Evolutionary conservation across 805 yeast genomes (phyloP).

Genomic region (Schizosaccharomyces cryophilus): DNA sequence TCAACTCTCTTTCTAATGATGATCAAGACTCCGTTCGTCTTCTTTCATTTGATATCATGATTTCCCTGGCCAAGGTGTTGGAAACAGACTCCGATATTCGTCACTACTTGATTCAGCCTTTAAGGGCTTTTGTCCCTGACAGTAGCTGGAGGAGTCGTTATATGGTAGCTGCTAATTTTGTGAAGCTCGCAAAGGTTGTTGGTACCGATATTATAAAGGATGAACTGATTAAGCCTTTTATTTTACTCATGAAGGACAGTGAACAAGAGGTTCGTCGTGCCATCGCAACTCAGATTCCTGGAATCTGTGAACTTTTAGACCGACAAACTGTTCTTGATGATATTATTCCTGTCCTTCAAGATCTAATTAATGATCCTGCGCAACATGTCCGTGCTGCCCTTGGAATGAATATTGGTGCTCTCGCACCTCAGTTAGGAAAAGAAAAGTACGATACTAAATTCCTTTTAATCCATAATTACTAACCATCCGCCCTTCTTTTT

Average conservation of each 20-base stretch:
- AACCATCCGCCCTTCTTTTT: background rate
- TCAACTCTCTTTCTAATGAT: constrained; percentile 28
- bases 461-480: background rate
- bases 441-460: constrained; percentile 16
- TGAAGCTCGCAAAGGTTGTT: constrained; percentile 37
- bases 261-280: constrained; percentile 96
- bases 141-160: constrained; percentile 96
- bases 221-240: constrained; percentile 43
- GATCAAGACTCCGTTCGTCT: constrained; percentile 89
- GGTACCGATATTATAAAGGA: constrained; percentile 25
- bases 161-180: constrained; percentile 90
- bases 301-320: constrained; percentile 14
- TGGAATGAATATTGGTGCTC: constrained; percentile 65
- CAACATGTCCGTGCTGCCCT: constrained; percentile 84
- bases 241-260: constrained; percentile 59
- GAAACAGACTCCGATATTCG: constrained; percentile 8
- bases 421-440: constrained; percentile 67
- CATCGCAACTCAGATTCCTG: constrained; percentile 70
- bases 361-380: constrained; percentile 67
- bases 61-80: constrained; percentile 34
- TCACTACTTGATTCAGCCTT: constrained; percentile 16
- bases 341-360: constrained; percentile 62
- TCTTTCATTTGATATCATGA: constrained; percentile 64
- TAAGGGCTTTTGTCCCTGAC: constrained; percentile 55
- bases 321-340: constrained; percentile 34